Percentiles rank a stretch among this genome's conserved stretches.
Evolutionary conservation across 345 rosid species (phyloP).

Genomic region (Corchorus olitorius): DNA sequence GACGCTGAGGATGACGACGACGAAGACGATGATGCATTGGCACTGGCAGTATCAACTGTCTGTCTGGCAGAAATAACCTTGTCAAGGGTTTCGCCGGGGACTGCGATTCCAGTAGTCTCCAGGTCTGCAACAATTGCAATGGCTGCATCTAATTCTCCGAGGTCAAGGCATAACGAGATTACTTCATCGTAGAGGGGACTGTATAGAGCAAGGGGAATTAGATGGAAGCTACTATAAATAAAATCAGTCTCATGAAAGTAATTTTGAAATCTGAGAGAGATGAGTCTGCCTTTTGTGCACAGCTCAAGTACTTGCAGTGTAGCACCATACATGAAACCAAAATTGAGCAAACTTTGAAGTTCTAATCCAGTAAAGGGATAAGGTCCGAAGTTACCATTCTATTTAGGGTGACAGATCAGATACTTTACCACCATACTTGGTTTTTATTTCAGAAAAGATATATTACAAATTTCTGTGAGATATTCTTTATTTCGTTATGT

Average conservation of each 20-base stretch:
- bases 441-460: no score
- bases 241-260: neutral
- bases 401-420: no score
- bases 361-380: neutral
- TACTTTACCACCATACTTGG: no score
- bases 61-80: slow-evolving; percentile 76
- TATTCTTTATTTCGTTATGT: neutral
- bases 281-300: neutral
- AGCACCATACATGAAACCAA: neutral
- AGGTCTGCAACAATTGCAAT: slow-evolving; percentile 87
- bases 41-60: slow-evolving; percentile 34
- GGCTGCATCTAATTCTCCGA: slow-evolving; percentile 90
- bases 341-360: neutral
- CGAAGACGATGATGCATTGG: slow-evolving; percentile 17
- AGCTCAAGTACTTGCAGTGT: neutral
- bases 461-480: no score
- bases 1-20: neutral
- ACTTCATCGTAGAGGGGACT: slow-evolving; percentile 91
- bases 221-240: neutral
- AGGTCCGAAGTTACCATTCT: no score
- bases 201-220: slow-evolving; percentile 28
- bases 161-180: slow-evolving; percentile 72
- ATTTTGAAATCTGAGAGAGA: neutral
- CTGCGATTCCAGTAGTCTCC: slow-evolving; percentile 72
- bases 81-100: slow-evolving; percentile 73